A percentile compares a stretch with the other conserved stretches of the same genome.
These are phyloP conservation scores for Backusella australiensis DNA, from an alignment of 192 early-diverging fungal genomes.

Conservation along the genomic window DNA sequence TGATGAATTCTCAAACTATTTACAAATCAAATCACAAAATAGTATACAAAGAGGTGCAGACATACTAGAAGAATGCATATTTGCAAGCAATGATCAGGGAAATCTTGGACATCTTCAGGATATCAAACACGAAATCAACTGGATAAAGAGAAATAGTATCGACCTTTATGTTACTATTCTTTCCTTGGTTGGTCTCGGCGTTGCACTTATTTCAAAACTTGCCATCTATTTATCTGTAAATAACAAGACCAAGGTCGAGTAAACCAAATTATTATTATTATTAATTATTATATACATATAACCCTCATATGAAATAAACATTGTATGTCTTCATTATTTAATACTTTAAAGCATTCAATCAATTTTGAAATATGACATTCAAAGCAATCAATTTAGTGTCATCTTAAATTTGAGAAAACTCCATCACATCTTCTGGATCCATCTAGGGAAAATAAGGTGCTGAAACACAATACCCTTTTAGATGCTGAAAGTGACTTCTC, in stretches of 20 bases:
- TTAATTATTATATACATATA: not conserved
- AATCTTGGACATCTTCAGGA: not conserved
- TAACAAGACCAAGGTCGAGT: not conserved
- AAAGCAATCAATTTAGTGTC: not conserved
- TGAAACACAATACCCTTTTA: too few species aligned
- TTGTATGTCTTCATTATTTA: not conserved
- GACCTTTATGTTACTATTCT: not conserved
- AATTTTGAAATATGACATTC: not conserved
- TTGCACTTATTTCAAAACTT: not conserved
- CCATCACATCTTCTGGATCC: not conserved
- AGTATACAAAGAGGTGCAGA: constrained; percentile 13
- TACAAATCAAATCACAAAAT: constrained; percentile 16
- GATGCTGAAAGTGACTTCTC: too few species aligned
- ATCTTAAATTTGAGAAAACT: not conserved
- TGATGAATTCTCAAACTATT: not conserved
- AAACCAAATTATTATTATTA: not conserved
- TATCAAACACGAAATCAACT: not conserved
- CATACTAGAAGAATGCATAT: constrained; percentile 23
- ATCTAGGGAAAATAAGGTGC: too few species aligned
- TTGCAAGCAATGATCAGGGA: constrained; percentile 9
- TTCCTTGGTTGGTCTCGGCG: not conserved
- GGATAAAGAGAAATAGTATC: not conserved
- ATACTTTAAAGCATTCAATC: not conserved
- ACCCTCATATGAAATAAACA: not conserved
- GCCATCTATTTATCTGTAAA: not conserved